Evolutionary conservation across 331 rosid species (phyloP).

Genomic region (Telfairia occidentalis): DNA sequence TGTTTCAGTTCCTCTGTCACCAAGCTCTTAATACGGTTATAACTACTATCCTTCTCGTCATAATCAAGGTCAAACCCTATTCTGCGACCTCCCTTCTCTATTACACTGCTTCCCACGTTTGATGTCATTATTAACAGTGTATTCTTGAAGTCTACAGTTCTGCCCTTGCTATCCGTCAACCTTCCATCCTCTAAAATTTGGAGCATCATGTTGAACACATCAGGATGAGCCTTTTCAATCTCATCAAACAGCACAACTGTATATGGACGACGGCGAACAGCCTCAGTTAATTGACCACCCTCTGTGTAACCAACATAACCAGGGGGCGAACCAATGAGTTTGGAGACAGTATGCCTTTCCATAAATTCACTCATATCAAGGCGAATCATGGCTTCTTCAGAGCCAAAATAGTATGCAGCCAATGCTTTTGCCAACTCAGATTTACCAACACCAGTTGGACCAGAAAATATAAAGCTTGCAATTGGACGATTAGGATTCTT

Average conservation of each 20-base stretch:
- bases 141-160: conserved; percentile 86
- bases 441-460: conserved; percentile 95
- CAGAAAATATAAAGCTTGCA: conserved; percentile 92
- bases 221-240: conserved; percentile 98
- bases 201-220: conserved; percentile 96
- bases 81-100: conserved; percentile 84
- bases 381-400: conserved; percentile 93
- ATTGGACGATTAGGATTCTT: conserved; percentile 93
- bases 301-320: conserved; percentile 94
- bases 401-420: conserved; percentile 89
- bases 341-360: conserved; percentile 94
- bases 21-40: conserved; percentile 79
- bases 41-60: conserved; percentile 86
- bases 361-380: conserved; percentile 97
- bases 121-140: conserved; percentile 92
- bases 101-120: conserved; percentile 87
- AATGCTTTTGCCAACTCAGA: conserved; percentile 85
- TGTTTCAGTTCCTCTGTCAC: conserved; percentile 84
- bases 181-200: conserved; percentile 93
- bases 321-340: conserved; percentile 93
- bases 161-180: conserved; percentile 82
- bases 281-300: conserved; percentile 96
- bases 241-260: conserved; percentile 87
- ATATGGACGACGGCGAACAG: conserved; percentile 93
- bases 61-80: conserved; percentile 79